Base-by-base conservation (phyloP, 495 filamentous ascomycete genomes). In the Annulohypoxylon stygium region DNA sequence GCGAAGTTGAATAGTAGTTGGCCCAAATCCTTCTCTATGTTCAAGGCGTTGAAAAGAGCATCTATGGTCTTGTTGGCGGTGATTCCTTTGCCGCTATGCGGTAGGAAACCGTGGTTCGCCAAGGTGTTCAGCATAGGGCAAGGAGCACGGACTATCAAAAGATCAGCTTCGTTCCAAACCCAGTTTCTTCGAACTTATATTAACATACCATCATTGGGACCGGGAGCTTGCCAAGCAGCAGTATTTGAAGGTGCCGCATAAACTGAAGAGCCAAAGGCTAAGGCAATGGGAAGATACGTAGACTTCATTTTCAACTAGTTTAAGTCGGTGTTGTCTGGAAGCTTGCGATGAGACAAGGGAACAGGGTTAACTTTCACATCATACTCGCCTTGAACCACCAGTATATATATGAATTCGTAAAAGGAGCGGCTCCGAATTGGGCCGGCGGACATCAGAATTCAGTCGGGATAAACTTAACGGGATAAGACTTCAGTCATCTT, bases 111-210 rank as follows among this genome's bases (percentile, higher is more conserved):
- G 65, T 83, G 80, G 57, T 83, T 83, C 5, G 81, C 74, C 43
- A 83, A 73, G 5, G 76, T 71, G 64, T 83, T 83, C 5, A 83
- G 78, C 79, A 83, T 80, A 4, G 81, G 81, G 60, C 81, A 83
- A 9, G 80, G 80, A 14, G 63, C 76, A 7, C 81, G 81, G 39
- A 77, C 77, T 80, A 47, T 47, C 26, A 8, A 69, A 69, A 8
- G 0, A 39, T 71, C 45, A 71, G 74, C 64, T 63, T 47, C 58
- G 58, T 41, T 61, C 47, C 16, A 63, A 60, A 58, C 61, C 58
- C 30, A 70, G 65, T 66, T 58, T 16, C 48, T 53, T 57, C 23
- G 26, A 59, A 39, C 65, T 67, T 70, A 57, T 51, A 70, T 43
- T 67, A 65, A 36, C 73, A 50, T 72, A 79, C 73, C 73, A 37